A percentile compares a stretch with the other conserved stretches of the same genome.
These are phyloP conservation scores for Penicillium antarcticum DNA, from an alignment of 495 filamentous ascomycete species.

Conservation along the genomic window DNA sequence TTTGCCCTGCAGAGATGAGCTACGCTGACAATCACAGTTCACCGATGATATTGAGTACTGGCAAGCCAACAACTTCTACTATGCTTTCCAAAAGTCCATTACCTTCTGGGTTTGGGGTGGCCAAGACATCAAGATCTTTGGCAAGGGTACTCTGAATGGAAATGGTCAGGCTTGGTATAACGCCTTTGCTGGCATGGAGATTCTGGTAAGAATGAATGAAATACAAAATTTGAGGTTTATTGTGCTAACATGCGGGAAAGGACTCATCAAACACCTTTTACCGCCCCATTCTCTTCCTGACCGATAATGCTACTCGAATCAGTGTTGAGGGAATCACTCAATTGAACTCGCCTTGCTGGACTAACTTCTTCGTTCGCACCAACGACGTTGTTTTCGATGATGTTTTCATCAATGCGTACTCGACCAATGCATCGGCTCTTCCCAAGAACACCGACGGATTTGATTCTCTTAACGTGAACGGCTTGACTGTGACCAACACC, in stretches of 20 bases:
- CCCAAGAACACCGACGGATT: constrained; percentile 61
- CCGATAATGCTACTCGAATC: constrained; percentile 54
- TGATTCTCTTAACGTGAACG: constrained; percentile 50
- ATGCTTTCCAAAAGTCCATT: constrained; percentile 57
- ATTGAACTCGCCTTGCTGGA: constrained; percentile 59
- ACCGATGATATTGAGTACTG: constrained; percentile 57
- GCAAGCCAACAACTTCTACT: constrained; percentile 55
- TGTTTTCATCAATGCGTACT: constrained; percentile 51
- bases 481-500: constrained; percentile 46
- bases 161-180: constrained; percentile 53
- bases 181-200: constrained; percentile 43
- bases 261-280: constrained; percentile 50
- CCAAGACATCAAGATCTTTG: constrained; percentile 54
- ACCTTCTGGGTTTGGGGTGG: constrained; percentile 62
- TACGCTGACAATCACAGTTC: constrained; percentile 34
- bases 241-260: constrained; percentile 11
- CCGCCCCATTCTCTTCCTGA: constrained; percentile 54
- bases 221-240: not conserved
- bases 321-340: constrained; percentile 53
- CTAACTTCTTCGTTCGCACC: constrained; percentile 53
- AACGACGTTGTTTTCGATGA: constrained; percentile 51
- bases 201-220: constrained; percentile 32
- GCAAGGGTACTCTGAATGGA: constrained; percentile 50
- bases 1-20: not conserved
- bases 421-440: constrained; percentile 46